Evolutionary conservation across 169 alveolate genomes (phyloP).

Genomic region (Neospora caninum): DNA sequence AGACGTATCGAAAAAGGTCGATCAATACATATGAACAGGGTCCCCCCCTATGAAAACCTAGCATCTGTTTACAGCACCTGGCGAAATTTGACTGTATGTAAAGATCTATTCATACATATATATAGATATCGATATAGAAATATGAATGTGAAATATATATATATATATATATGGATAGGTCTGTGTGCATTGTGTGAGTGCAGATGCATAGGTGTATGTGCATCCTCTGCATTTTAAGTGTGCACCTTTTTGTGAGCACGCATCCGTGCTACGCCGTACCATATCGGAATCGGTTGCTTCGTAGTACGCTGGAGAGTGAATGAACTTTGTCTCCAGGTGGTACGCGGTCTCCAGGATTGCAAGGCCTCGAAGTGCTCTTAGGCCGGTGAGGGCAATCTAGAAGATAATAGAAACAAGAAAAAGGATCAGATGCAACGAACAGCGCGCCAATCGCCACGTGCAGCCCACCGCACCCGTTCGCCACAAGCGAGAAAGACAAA

Average conservation of each 20-base stretch:
- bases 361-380: slow-evolving; percentile 8
- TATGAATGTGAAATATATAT: background rate
- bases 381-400: background rate
- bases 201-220: too few relatives aligned
- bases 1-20: too few relatives aligned
- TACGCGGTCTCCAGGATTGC: slow-evolving; percentile 8
- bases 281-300: background rate
- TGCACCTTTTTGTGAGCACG: too few relatives aligned
- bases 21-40: too few relatives aligned
- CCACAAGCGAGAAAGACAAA: too few relatives aligned
- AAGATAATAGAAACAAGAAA: background rate
- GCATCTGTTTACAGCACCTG: too few relatives aligned
- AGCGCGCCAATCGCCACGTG: background rate
- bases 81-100: too few relatives aligned
- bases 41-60: too few relatives aligned
- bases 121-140: background rate
- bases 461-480: background rate
- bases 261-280: background rate
- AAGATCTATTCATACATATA: background rate
- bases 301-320: background rate
- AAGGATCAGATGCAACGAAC: background rate
- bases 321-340: background rate
- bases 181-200: background rate
- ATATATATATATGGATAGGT: background rate
- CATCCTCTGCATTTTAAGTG: too few relatives aligned